Evolutionary conservation across 306 rosid genomes (phyloP).

Genomic region (Cucumis hystrix): DNA sequence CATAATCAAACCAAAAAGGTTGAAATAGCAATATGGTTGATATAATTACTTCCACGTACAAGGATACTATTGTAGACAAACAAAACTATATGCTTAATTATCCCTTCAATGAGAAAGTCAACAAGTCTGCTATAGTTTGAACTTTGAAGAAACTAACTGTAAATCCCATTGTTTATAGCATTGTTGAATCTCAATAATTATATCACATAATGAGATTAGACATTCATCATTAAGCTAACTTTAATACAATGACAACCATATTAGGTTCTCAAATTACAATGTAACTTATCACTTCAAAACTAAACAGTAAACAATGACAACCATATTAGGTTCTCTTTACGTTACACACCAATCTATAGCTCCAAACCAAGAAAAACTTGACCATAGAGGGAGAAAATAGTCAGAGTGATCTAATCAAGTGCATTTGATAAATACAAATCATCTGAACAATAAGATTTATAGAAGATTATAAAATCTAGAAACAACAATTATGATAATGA

Average conservation of each 20-base stretch:
- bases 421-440: neutral
- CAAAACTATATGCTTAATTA: slow-evolving; percentile 12
- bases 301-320: neutral
- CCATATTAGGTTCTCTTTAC: neutral
- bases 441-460: neutral
- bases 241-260: too few species aligned
- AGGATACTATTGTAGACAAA: slow-evolving; percentile 10
- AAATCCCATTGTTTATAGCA: neutral
- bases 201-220: neutral
- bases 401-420: neutral
- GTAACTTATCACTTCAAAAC: neutral
- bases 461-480: slow-evolving; percentile 42
- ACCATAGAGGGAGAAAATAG: neutral
- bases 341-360: neutral
- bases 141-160: neutral
- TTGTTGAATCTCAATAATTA: neutral
- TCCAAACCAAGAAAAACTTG: neutral
- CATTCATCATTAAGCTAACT: neutral
- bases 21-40: neutral
- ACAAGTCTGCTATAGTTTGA: neutral
- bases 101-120: slow-evolving; percentile 7
- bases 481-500: slow-evolving; percentile 25
- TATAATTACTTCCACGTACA: slow-evolving; percentile 22
- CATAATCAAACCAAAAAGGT: slow-evolving; percentile 1
- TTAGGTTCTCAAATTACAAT: too few species aligned